Conservation (phyloP, 1,284 basidiomycete species). For the Tilletia indica region DNA sequence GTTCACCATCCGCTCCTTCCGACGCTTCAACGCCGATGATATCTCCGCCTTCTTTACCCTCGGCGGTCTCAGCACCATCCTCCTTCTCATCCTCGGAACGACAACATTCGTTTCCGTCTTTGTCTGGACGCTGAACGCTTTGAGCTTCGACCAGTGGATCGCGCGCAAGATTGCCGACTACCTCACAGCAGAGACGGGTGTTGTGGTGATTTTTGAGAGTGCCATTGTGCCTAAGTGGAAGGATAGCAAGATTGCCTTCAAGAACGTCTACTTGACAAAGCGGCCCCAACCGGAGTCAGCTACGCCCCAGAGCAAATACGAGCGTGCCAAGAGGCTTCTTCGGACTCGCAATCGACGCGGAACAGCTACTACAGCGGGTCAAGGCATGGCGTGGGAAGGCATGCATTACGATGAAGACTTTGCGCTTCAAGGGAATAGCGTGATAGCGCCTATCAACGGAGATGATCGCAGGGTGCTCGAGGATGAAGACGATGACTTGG, state of each 20-base stretch:
- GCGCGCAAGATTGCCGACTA: conserved; percentile 88
- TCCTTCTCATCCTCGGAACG: conserved; percentile 93
- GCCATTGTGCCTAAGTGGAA: conserved; percentile 98
- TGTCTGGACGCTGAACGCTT: conserved; percentile 82
- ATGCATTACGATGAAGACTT: conserved; percentile 46
- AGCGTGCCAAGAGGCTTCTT: conserved; percentile 17
- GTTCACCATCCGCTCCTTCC: conserved; percentile 93
- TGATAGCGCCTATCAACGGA: conserved; percentile 23
- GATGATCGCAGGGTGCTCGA: conserved; percentile 37
- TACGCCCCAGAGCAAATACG: not conserved
- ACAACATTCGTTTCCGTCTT: conserved; percentile 94
- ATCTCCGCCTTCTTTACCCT: conserved; percentile 93
- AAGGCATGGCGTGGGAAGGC: conserved; percentile 51
- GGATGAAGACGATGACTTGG: conserved; percentile 35
- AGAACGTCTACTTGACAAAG: conserved; percentile 78
- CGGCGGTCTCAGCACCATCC: conserved; percentile 74
- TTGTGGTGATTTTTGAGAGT: conserved; percentile 92
- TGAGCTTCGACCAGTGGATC: conserved; percentile 85
- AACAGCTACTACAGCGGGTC: conserved; percentile 32
- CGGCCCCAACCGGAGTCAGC: conserved; percentile 1
- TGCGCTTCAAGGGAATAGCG: not conserved
- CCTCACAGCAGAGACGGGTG: conserved; percentile 85
- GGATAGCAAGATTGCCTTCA: conserved; percentile 89
- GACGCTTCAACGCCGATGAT: conserved; percentile 93
- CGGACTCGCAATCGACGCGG: conserved; percentile 17